phyloP scores from a whole-genome alignment of 75 land plant genomes.

The Chamaecyparis obtusa region DNA sequence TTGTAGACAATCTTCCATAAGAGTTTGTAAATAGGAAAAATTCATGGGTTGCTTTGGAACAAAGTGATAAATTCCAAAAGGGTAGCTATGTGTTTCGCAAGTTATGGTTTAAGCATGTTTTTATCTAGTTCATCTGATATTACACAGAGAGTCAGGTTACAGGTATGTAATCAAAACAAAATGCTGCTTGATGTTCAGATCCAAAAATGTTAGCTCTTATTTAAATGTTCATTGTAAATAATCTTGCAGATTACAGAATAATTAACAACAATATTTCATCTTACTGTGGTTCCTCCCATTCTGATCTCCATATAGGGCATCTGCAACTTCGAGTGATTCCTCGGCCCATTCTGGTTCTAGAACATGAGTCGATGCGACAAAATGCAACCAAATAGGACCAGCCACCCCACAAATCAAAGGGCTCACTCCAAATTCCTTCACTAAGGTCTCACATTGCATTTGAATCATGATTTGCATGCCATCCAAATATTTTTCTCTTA shows the following conservation, averaged over 20 bases:
- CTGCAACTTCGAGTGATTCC: constrained; percentile 28
- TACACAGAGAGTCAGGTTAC: neutral
- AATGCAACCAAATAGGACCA: constrained; percentile 75
- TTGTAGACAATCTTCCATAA: neutral
- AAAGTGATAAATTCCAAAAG: neutral
- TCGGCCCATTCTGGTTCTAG: constrained; percentile 68
- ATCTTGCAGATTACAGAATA: neutral
- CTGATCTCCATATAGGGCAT: neutral
- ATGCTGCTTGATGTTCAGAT: neutral
- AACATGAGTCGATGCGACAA: constrained; percentile 61
- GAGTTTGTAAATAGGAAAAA: neutral
- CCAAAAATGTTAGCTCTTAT: neutral
- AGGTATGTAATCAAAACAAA: neutral
- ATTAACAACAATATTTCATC: neutral
- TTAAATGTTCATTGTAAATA: neutral
- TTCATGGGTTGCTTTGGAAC: neutral
- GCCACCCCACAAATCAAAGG: constrained; percentile 74
- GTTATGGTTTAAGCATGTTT: neutral
- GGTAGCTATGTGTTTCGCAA: neutral
- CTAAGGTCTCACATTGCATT: constrained; percentile 81
- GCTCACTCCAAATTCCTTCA: constrained; percentile 61
- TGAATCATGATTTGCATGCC: constrained; percentile 85
- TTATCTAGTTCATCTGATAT: neutral
- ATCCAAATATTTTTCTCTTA: constrained; percentile 62
- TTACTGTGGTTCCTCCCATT: neutral